phyloP scores from a whole-genome alignment of 805 yeast genomes.

The Candida tammaniensis region DNA sequence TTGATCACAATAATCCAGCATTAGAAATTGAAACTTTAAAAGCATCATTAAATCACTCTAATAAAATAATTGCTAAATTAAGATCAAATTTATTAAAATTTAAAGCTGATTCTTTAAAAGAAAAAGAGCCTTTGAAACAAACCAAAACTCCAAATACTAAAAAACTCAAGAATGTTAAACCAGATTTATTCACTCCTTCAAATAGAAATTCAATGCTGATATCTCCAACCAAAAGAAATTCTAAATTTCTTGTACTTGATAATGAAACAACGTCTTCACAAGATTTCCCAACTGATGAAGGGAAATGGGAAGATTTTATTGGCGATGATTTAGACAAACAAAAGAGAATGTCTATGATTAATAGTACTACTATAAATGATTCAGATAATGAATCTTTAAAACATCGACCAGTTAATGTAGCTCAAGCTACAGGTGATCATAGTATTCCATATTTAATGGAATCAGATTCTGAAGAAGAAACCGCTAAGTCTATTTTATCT shows the following conservation, averaged over 20 bases:
- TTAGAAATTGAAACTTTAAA: slow-evolving; percentile 66
- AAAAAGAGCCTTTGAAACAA: slow-evolving; percentile 19
- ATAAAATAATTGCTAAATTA: slow-evolving; percentile 58
- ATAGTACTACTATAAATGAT: slow-evolving; percentile 13
- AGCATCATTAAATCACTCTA: slow-evolving; percentile 63
- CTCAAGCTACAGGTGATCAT: slow-evolving; percentile 17
- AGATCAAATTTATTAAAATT: slow-evolving; percentile 48
- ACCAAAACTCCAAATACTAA: slow-evolving; percentile 11
- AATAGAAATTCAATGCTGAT: slow-evolving; percentile 21
- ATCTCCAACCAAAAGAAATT: slow-evolving; percentile 33
- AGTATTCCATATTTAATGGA: slow-evolving; percentile 26
- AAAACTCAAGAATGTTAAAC: slow-evolving; percentile 13
- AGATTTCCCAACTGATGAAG: slow-evolving; percentile 17
- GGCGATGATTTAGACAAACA: slow-evolving; percentile 24
- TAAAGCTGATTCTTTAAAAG: slow-evolving; percentile 19
- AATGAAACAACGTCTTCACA: slow-evolving; percentile 12
- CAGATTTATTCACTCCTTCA: slow-evolving; percentile 11
- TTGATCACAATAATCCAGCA: slow-evolving; percentile 40
- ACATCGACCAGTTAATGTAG: slow-evolving; percentile 10
- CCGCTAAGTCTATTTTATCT: slow-evolving; percentile 7
- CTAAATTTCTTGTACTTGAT: slow-evolving; percentile 27
- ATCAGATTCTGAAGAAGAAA: slow-evolving; percentile 19
- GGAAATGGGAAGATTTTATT: slow-evolving; percentile 40
- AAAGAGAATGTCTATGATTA: slow-evolving; percentile 15
- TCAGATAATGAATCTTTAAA: slow-evolving; percentile 15